Evolutionary conservation across 805 yeast species (phyloP).

Genomic region (Saccharomyces mikatae): DNA sequence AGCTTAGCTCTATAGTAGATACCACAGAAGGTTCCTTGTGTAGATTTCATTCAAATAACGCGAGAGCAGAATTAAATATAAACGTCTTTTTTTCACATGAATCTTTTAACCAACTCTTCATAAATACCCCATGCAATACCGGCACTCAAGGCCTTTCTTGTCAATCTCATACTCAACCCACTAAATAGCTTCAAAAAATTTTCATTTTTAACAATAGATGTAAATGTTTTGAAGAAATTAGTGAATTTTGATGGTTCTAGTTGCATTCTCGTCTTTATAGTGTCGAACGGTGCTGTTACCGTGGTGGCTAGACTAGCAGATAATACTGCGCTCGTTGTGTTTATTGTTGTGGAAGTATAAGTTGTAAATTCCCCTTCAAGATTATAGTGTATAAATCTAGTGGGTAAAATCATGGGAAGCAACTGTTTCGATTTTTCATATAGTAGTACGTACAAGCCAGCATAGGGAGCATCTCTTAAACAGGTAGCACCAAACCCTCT

Average conservation of each 20-base stretch:
- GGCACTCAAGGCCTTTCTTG: slow-evolving; percentile 82
- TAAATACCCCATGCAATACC: slow-evolving; percentile 97
- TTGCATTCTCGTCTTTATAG: slow-evolving; percentile 88
- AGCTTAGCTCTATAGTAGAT: background rate
- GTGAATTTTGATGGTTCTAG: slow-evolving; percentile 44
- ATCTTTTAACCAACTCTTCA: slow-evolving; percentile 64
- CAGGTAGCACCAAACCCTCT: slow-evolving; percentile 83
- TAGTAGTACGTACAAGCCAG: slow-evolving; percentile 81
- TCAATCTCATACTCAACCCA: slow-evolving; percentile 73
- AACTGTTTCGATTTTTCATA: slow-evolving; percentile 67
- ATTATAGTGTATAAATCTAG: slow-evolving; percentile 9
- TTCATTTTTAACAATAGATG: slow-evolving; percentile 36
- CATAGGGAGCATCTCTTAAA: slow-evolving; percentile 90
- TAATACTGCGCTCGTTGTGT: slow-evolving; percentile 64
- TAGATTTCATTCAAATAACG: background rate
- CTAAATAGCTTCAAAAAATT: slow-evolving; percentile 57
- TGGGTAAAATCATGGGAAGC: slow-evolving; percentile 38
- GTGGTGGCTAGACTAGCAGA: slow-evolving; percentile 80
- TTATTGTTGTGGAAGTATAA: slow-evolving; percentile 47
- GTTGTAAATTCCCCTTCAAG: slow-evolving; percentile 24
- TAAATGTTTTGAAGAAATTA: slow-evolving; percentile 36
- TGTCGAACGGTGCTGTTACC: slow-evolving; percentile 90
- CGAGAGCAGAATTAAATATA: background rate
- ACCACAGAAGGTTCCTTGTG: background rate
- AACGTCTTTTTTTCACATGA: slow-evolving; percentile 11